Base-by-base conservation (phyloP, 768 basidiomycete species). In the Tulasnella sp. region DNA sequence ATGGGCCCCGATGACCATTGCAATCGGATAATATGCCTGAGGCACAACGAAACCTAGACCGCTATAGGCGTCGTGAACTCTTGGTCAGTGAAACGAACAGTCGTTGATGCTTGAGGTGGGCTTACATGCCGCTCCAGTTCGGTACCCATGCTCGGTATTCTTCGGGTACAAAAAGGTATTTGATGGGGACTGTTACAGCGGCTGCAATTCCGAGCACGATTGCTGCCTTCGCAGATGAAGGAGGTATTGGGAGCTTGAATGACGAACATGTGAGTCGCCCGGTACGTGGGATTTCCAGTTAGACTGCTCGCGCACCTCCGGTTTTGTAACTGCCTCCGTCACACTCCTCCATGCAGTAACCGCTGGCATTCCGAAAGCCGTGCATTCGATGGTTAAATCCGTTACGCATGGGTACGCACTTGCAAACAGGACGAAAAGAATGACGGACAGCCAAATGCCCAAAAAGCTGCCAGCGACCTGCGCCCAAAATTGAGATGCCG, bases 41-140 rank as follows among this genome's bases (percentile, higher is more conserved):
- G 80, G 80, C 18, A 83, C 82, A 44, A 83, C 83, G 46, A 83
- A 81, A 31, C 82, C 83, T 2, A 83, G 79, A 14, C 83, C 83
- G 34, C 82, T 78, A 79, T 31, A 77, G n/a, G 6, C 28, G 41
- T 34, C 44, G 31, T 44, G 34, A 11, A 28, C 9, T 16, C 20
- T 14, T n/a, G n/a, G 28, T 22, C 40, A 72, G 76, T 41, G 34
- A 8, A 40, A 42, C 11, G 22, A 50, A 18, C 6, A 1, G 78
- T 16, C n/a, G 24, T 50, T 31, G 44, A 58, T 12, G 9, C 7
- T 24, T 75, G 6, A 24, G 31, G 22, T 24, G 46, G 40, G 50
- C 79, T 7, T 40, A 80, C 79, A 80, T 74, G 42, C 69, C 79
- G 8, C 78, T 81, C 76, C 82, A 82, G 79, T 83, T 83, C 6